phyloP scores from a whole-genome alignment of 2,329 filamentous ascomycete species.

The Scedosporium apiospermum region DNA sequence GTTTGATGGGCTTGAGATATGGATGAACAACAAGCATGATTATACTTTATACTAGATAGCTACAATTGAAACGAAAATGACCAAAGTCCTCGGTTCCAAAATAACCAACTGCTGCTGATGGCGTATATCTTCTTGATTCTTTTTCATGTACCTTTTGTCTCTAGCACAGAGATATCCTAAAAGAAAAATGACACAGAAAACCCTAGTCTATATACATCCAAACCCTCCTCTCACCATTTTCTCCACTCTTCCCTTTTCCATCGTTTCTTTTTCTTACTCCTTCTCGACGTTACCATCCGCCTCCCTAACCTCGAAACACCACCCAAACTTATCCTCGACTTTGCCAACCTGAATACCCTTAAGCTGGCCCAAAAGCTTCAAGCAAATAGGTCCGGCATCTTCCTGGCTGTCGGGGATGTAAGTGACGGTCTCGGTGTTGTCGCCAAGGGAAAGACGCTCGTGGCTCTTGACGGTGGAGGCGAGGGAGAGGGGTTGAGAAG shows the following conservation, averaged over 20 bases:
- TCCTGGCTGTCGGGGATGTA: constrained; percentile 48
- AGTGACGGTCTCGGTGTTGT: constrained; percentile 38
- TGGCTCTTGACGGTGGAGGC: constrained; percentile 23
- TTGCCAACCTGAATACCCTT: constrained; percentile 82
- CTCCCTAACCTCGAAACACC: constrained; percentile 45
- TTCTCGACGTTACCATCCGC: constrained; percentile 33
- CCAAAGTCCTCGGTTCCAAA: background rate
- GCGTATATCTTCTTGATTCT: background rate
- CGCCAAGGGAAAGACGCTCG: constrained; percentile 25
- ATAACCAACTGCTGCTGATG: background rate
- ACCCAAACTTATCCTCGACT: constrained; percentile 66
- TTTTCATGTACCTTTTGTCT: background rate
- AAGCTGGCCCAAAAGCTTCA: constrained; percentile 63
- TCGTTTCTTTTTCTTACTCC: constrained; percentile 2
- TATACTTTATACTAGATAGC: background rate
- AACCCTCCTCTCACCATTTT: background rate
- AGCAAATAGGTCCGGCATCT: constrained; percentile 64
- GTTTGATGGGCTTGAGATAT: no score
- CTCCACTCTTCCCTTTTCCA: no score
- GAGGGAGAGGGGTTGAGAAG: constrained; percentile 29
- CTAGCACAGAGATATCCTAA: background rate
- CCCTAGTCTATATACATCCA: background rate
- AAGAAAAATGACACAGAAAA: background rate
- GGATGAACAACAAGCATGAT: background rate
- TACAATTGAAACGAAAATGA: background rate